A percentile compares a stretch with the other conserved stretches of the same genome.
Evolutionary conservation across 2,329 filamentous ascomycete genomes (phyloP).

Genomic region (Aschersonia sp.): DNA sequence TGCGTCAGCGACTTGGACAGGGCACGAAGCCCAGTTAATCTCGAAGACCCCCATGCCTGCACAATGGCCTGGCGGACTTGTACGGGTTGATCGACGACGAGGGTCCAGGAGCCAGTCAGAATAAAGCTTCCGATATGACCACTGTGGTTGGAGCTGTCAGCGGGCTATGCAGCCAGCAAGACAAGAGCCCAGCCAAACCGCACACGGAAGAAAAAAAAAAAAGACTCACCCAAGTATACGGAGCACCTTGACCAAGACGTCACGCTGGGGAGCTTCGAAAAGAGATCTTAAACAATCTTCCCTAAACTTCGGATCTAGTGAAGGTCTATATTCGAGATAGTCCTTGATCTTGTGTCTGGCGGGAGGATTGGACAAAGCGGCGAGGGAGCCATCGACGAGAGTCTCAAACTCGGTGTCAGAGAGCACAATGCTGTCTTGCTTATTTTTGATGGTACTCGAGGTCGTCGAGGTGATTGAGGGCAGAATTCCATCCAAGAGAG

Average conservation of each 20-base stretch:
- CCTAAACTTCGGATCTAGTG: slow-evolving; percentile 37
- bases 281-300: slow-evolving; percentile 30
- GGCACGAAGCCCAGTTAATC: slow-evolving; percentile 36
- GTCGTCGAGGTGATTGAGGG: slow-evolving; percentile 34
- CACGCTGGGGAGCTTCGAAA: slow-evolving; percentile 18
- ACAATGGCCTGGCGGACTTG: slow-evolving; percentile 47
- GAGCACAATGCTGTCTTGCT: too few relatives aligned
- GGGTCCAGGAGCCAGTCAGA: slow-evolving; percentile 52
- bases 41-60: slow-evolving; percentile 44
- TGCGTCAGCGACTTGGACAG: slow-evolving; percentile 41
- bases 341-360: slow-evolving; percentile 29
- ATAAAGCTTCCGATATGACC: slow-evolving; percentile 48
- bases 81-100: slow-evolving; percentile 46
- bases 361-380: slow-evolving; percentile 21
- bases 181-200: too few relatives aligned
- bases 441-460: too few relatives aligned
- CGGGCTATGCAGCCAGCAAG: too few relatives aligned
- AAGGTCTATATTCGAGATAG: slow-evolving; percentile 37
- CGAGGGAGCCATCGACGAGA: slow-evolving; percentile 23
- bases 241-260: slow-evolving; percentile 24
- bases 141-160: slow-evolving; percentile 18
- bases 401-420: slow-evolving; percentile 9
- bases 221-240: slow-evolving; percentile 27
- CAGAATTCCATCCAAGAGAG: slow-evolving; percentile 43
- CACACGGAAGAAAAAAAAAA: not conserved